Conservation (phyloP, 2,329 filamentous ascomycete species). For the Aspergillus bombycis region DNA sequence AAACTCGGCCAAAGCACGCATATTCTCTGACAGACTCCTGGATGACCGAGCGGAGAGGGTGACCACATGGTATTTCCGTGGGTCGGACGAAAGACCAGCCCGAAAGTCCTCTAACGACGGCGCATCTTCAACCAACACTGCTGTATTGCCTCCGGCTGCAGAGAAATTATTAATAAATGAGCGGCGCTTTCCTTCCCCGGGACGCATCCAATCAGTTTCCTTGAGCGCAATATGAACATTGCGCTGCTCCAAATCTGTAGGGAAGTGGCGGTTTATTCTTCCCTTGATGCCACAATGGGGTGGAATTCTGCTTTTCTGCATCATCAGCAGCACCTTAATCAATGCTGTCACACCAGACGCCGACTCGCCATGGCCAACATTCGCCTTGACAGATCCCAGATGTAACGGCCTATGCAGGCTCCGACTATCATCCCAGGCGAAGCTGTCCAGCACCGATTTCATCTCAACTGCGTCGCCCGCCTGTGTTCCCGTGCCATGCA, state of each 20-base stretch:
- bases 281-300: slow-evolving; percentile 32
- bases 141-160: slow-evolving; percentile 72
- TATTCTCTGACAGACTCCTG: slow-evolving; percentile 56
- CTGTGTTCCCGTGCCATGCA: slow-evolving; percentile 88
- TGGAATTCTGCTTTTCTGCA: slow-evolving; percentile 38
- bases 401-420: slow-evolving; percentile 42
- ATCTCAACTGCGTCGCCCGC: slow-evolving; percentile 80
- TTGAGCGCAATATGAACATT: neutral
- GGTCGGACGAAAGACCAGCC: slow-evolving; percentile 44
- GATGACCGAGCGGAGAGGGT: slow-evolving; percentile 57
- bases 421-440: slow-evolving; percentile 54
- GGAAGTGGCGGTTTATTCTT: neutral
- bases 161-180: slow-evolving; percentile 67
- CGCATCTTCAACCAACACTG: slow-evolving; percentile 66
- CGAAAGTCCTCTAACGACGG: slow-evolving; percentile 38
- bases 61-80: slow-evolving; percentile 61
- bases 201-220: neutral
- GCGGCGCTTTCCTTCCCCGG: slow-evolving; percentile 32
- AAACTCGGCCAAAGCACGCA: slow-evolving; percentile 49
- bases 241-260: neutral
- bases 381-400: slow-evolving; percentile 66
- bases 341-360: slow-evolving; percentile 56
- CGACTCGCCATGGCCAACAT: slow-evolving; percentile 65
- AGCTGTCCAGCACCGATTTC: slow-evolving; percentile 70
- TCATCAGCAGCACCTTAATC: slow-evolving; percentile 44